phyloP scores from a whole-genome alignment of 2,329 filamentous ascomycete genomes.

The Talaromyces sp. region DNA sequence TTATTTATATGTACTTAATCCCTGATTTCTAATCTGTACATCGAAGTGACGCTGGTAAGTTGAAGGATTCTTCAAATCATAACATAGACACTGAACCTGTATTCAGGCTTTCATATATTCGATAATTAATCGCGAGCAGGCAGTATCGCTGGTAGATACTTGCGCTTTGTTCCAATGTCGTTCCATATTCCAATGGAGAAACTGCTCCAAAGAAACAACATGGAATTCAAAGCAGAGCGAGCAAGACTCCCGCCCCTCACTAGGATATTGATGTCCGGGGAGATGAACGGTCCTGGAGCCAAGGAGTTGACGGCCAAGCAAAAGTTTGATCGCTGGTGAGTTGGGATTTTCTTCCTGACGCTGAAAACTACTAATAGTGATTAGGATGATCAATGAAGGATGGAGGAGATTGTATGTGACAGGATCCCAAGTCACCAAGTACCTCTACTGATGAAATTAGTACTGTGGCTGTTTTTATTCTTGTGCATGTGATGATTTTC shows the following conservation, averaged over 20 bases:
- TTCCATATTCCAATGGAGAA: slow-evolving; percentile 15
- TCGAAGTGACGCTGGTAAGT: too few species aligned
- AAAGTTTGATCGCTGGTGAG: slow-evolving; percentile 66
- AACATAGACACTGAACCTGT: too few species aligned
- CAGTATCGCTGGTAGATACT: neutral
- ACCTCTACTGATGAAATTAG: slow-evolving; percentile 38
- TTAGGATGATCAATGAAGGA: slow-evolving; percentile 78
- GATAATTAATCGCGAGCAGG: neutral
- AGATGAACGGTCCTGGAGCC: slow-evolving; percentile 71
- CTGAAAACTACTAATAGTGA: slow-evolving; percentile 8
- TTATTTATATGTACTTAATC: neutral
- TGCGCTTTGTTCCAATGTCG: neutral
- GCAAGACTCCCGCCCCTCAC: slow-evolving; percentile 79
- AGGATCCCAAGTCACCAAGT: neutral
- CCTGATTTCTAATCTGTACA: too few species aligned
- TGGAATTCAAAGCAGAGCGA: slow-evolving; percentile 48
- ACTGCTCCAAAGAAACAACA: slow-evolving; percentile 14
- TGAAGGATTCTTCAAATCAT: too few species aligned
- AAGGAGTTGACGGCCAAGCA: slow-evolving; percentile 65
- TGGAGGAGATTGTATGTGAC: slow-evolving; percentile 69
- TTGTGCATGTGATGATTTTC: slow-evolving; percentile 72
- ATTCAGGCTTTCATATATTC: too few species aligned
- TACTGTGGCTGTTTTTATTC: slow-evolving; percentile 71
- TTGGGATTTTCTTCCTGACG: neutral
- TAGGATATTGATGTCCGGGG: slow-evolving; percentile 75